A percentile compares a stretch with the other conserved stretches of the same genome.
Conservation (phyloP, 208 protist species). For the Wallacemonas sp. region DNA sequence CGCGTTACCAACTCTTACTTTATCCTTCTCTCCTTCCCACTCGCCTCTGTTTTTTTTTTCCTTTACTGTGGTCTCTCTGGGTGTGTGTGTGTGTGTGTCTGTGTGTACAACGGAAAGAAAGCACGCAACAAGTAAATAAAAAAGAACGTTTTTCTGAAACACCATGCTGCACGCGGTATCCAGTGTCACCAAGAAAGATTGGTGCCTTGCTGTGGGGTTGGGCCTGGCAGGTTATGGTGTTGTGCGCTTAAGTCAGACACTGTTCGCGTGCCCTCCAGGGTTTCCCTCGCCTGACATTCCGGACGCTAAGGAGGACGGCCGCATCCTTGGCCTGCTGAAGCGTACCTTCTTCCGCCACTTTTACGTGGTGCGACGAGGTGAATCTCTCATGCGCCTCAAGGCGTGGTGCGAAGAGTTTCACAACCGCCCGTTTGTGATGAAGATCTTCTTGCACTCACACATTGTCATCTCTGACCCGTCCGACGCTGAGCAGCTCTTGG, state of each 20-base stretch:
- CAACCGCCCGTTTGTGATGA: conserved; percentile 54
- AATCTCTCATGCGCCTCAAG: conserved; percentile 43
- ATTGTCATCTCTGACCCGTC: conserved; percentile 46
- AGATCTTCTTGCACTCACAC: conserved; percentile 51
- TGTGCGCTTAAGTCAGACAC: conserved; percentile 21
- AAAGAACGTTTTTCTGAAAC: too few species aligned
- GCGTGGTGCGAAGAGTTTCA: conserved; percentile 38
- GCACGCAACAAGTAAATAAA: too few species aligned
- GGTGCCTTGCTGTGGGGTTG: background rate
- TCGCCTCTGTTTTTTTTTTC: too few species aligned
- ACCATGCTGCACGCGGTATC: too few species aligned
- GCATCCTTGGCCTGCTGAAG: conserved; percentile 40
- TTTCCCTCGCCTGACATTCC: conserved; percentile 45
- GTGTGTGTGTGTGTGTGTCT: too few species aligned
- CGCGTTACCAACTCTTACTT: too few species aligned
- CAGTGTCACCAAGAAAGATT: background rate
- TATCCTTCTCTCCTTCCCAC: too few species aligned
- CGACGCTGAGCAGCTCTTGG: conserved; percentile 52
- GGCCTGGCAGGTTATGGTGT: conserved; percentile 21
- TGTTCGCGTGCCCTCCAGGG: conserved; percentile 29
- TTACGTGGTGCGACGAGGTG: conserved; percentile 45
- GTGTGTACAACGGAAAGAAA: too few species aligned
- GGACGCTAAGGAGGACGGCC: conserved; percentile 27
- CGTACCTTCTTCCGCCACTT: conserved; percentile 54
- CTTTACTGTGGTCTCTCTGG: too few species aligned